phyloP scores from a whole-genome alignment of 345 rosid species.

The Ceriops tagal region DNA sequence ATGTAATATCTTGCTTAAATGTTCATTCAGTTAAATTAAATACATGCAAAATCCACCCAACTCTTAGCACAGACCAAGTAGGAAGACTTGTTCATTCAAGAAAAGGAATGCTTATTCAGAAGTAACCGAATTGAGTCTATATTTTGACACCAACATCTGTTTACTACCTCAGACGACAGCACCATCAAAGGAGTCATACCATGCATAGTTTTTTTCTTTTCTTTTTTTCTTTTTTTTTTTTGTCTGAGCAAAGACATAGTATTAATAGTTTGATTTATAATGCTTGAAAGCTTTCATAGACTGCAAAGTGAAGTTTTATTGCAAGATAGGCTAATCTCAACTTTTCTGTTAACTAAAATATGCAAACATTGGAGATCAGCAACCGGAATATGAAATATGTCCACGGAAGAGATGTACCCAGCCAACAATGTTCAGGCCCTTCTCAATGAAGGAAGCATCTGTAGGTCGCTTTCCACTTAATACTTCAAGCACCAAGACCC shows the following conservation, averaged over 20 bases:
- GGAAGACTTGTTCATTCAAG: neutral
- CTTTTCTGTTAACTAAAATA: neutral
- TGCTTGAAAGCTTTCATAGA: too few relatives aligned
- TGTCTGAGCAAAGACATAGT: too few relatives aligned
- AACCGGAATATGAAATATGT: neutral
- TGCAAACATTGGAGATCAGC: neutral
- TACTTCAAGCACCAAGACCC: conserved; percentile 88
- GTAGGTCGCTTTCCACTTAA: conserved; percentile 96
- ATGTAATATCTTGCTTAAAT: neutral
- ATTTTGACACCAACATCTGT: too few relatives aligned
- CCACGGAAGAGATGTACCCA: conserved; percentile 59
- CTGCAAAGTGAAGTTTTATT: too few relatives aligned
- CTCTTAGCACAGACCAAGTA: too few relatives aligned
- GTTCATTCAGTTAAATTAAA: neutral
- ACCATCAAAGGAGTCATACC: too few relatives aligned
- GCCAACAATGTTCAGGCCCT: conserved; percentile 95
- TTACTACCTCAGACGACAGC: too few relatives aligned
- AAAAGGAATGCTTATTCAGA: neutral
- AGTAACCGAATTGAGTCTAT: neutral
- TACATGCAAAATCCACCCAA: neutral
- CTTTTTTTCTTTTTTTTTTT: too few relatives aligned
- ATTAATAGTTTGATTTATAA: too few relatives aligned
- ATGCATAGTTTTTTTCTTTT: too few relatives aligned
- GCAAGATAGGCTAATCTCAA: neutral
- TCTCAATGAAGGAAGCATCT: conserved; percentile 93